Evolutionary conservation across 2,329 filamentous ascomycete genomes (phyloP).

Genomic region (Tetracladium maxilliforme): DNA sequence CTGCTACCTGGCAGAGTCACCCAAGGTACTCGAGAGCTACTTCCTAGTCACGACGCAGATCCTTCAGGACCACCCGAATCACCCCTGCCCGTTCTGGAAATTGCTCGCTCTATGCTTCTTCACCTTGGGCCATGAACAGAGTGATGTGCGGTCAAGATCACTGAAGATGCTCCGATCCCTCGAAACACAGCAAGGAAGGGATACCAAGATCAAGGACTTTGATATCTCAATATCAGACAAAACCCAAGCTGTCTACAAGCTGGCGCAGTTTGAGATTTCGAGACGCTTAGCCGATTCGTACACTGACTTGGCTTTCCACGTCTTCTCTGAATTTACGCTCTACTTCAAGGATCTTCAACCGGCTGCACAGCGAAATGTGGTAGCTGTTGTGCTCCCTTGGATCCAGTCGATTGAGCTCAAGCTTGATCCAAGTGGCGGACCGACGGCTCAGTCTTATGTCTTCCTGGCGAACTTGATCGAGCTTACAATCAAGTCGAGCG

Average conservation of each 20-base stretch:
- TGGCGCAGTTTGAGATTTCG: slow-evolving; percentile 93
- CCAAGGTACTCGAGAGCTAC: slow-evolving; percentile 86
- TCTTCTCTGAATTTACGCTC: slow-evolving; percentile 89
- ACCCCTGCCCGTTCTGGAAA: slow-evolving; percentile 80
- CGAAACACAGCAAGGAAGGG: slow-evolving; percentile 71
- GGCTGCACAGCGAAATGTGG: slow-evolving; percentile 79
- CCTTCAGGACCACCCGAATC: slow-evolving; percentile 68
- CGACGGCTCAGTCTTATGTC: slow-evolving; percentile 86
- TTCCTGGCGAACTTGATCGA: slow-evolving; percentile 88
- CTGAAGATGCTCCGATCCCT: slow-evolving; percentile 66
- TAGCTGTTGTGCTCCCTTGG: slow-evolving; percentile 91
- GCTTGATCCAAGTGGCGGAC: slow-evolving; percentile 79
- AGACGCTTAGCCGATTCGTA: slow-evolving; percentile 80
- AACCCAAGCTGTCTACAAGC: slow-evolving; percentile 93
- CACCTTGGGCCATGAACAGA: slow-evolving; percentile 83
- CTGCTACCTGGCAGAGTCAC: slow-evolving; percentile 70
- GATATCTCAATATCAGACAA: slow-evolving; percentile 98
- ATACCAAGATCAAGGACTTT: slow-evolving; percentile 87
- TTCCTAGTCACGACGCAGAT: slow-evolving; percentile 87
- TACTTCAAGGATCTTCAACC: slow-evolving; percentile 83
- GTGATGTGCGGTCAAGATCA: slow-evolving; percentile 78
- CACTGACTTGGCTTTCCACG: slow-evolving; percentile 74
- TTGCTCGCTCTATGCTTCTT: slow-evolving; percentile 78
- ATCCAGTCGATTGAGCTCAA: slow-evolving; percentile 88
- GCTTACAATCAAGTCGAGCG: slow-evolving; percentile 86